These are phyloP conservation scores for Neurospora terricola DNA, from an alignment of 495 filamentous ascomycete genomes.

Conservation along the genomic window DNA sequence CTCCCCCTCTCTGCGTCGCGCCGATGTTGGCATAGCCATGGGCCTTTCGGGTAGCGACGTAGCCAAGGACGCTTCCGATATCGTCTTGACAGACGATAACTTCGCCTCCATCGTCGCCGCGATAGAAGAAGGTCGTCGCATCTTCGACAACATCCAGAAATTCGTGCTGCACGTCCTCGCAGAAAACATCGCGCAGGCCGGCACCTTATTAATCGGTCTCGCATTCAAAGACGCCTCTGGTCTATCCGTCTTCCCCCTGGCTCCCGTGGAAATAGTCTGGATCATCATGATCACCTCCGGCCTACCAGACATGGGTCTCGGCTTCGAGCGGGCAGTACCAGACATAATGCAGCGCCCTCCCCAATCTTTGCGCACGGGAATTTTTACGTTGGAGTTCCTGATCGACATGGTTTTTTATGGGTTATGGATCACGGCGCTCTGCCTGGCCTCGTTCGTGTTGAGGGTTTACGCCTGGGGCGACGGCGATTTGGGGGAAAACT, in stretches of 20 bases:
- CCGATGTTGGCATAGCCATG: constrained; percentile 83
- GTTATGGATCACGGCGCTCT: constrained; percentile 53
- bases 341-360: constrained; percentile 66
- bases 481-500: constrained; percentile 56
- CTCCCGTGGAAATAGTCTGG: constrained; percentile 68
- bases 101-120: constrained; percentile 68
- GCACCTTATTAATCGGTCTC: constrained; percentile 57
- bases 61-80: constrained; percentile 76
- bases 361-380: constrained; percentile 50
- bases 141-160: constrained; percentile 79
- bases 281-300: constrained; percentile 70
- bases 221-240: constrained; percentile 55
- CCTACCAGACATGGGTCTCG: constrained; percentile 65
- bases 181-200: constrained; percentile 68
- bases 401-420: constrained; percentile 68
- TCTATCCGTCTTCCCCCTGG: constrained; percentile 64
- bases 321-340: constrained; percentile 56
- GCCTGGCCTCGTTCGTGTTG: constrained; percentile 31
- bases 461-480: constrained; percentile 56
- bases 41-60: constrained; percentile 76
- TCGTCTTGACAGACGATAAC: constrained; percentile 82
- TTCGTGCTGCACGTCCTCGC: constrained; percentile 66
- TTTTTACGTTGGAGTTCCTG: constrained; percentile 61
- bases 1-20: constrained; percentile 61
- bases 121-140: constrained; percentile 61